Conservation (phyloP, 495 filamentous ascomycete species). For the Xylaria scruposa region DNA sequence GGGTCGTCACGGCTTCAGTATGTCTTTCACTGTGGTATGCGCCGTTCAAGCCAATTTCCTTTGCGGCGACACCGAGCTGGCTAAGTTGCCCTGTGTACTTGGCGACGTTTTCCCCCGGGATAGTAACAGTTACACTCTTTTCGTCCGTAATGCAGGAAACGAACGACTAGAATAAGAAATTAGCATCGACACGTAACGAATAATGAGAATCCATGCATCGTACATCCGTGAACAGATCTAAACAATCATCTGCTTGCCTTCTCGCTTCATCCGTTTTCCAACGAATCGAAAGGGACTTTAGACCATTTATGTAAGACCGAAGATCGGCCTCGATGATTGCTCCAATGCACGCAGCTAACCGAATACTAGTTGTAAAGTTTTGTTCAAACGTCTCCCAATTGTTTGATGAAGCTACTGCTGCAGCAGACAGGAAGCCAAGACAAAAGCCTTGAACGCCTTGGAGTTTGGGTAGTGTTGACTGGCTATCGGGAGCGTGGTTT, state of each 20-base stretch:
- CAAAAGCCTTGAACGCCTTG: constrained; percentile 40
- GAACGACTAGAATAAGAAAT: not conserved
- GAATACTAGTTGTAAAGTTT: constrained; percentile 23
- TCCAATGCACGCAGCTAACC: constrained; percentile 41
- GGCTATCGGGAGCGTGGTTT: no score
- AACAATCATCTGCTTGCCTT: not conserved
- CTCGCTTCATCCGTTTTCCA: constrained; percentile 11
- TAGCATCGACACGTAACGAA: not conserved
- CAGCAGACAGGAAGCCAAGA: constrained; percentile 45
- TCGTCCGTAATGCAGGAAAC: constrained; percentile 3
- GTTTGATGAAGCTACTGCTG: constrained; percentile 35
- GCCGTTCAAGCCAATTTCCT: constrained; percentile 7
- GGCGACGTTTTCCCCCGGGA: not conserved
- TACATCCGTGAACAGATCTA: constrained; percentile 2
- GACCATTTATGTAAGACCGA: not conserved
- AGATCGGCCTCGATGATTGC: constrained; percentile 25
- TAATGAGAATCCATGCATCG: not conserved
- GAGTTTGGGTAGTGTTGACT: not conserved
- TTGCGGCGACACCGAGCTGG: not conserved
- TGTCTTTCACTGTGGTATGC: constrained; percentile 4
- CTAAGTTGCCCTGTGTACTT: not conserved
- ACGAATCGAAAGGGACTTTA: constrained; percentile 3
- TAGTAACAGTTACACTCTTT: not conserved
- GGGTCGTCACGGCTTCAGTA: not conserved
- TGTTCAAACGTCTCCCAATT: constrained; percentile 30